phyloP scores from a whole-genome alignment of 352 stramenopile genomes.

The Elongisporangium undulatum region DNA sequence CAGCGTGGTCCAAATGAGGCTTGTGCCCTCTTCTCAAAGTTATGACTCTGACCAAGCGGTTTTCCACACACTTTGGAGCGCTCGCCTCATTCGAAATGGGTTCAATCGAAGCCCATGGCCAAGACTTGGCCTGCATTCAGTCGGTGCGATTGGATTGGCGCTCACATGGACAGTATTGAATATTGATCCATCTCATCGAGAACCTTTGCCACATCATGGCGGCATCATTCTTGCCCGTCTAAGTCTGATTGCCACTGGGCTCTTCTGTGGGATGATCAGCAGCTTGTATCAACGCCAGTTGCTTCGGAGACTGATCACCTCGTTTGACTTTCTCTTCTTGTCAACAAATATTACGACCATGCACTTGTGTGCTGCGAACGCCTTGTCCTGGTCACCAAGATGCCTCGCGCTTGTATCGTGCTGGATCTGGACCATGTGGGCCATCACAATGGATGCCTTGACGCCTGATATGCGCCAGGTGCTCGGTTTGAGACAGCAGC shows the following conservation, averaged over 20 bases:
- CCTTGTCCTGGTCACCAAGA: background rate
- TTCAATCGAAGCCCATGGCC: background rate
- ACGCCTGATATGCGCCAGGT: background rate
- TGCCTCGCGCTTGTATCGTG: background rate
- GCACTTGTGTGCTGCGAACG: conserved; percentile 4
- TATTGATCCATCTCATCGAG: too few relatives aligned
- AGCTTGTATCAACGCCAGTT: background rate
- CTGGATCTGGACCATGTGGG: background rate
- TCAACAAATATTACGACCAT: conserved; percentile 11
- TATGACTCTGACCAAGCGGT: background rate
- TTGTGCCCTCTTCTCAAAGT: background rate
- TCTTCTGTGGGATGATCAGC: background rate
- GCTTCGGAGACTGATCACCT: conserved; percentile 5
- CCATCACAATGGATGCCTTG: background rate
- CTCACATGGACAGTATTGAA: too few relatives aligned
- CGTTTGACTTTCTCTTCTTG: conserved; percentile 20
- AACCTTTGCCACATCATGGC: too few relatives aligned
- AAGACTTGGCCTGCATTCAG: background rate
- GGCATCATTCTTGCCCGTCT: background rate
- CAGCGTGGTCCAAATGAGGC: background rate
- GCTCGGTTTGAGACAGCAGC: background rate
- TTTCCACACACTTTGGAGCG: background rate
- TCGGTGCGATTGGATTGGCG: background rate
- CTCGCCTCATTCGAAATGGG: background rate
- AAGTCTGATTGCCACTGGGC: background rate